phyloP scores from a whole-genome alignment of 768 basidiomycete species.

The Gymnopilus dilepis region DNA sequence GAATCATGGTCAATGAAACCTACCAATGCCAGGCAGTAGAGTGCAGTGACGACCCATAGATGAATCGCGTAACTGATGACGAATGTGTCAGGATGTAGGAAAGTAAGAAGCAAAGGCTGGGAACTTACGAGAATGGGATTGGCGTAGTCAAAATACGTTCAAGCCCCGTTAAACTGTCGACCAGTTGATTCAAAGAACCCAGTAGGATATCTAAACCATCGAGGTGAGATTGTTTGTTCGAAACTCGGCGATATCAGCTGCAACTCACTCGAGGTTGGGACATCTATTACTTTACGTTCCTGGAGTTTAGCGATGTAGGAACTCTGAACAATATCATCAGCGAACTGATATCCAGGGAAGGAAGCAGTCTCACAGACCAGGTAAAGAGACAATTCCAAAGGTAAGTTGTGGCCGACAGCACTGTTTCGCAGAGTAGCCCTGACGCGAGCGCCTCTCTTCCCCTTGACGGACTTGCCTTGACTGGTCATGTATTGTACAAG shows the following conservation, averaged over 20 bases:
- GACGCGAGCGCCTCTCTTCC: conserved; percentile 63
- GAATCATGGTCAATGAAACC: conserved; percentile 17
- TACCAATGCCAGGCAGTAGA: conserved; percentile 69
- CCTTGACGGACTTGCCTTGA: conserved; percentile 55
- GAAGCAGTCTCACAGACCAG: conserved; percentile 44
- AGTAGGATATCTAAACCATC: conserved; percentile 51
- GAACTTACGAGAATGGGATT: conserved; percentile 71
- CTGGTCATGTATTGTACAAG: conserved; percentile 51
- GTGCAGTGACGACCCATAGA: conserved; percentile 65
- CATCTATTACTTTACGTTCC: conserved; percentile 56
- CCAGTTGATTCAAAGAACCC: conserved; percentile 54
- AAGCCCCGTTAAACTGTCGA: conserved; percentile 69
- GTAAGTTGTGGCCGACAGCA: conserved; percentile 62
- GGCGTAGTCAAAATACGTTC: conserved; percentile 79
- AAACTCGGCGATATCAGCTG: neutral
- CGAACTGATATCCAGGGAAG: neutral
- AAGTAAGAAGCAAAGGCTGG: neutral
- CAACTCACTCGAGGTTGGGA: conserved; percentile 63
- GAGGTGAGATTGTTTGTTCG: neutral
- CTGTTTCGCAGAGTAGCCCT: conserved; percentile 54
- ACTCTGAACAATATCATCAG: conserved; percentile 46
- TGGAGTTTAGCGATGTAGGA: conserved; percentile 71
- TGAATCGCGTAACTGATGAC: conserved; percentile 65
- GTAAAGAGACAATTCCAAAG: conserved; percentile 73
- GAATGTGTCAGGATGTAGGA: conserved; percentile 4